These are phyloP conservation scores for Mortierella sp. DNA, from an alignment of 371 early-diverging fungal species.

Conservation along the genomic window DNA sequence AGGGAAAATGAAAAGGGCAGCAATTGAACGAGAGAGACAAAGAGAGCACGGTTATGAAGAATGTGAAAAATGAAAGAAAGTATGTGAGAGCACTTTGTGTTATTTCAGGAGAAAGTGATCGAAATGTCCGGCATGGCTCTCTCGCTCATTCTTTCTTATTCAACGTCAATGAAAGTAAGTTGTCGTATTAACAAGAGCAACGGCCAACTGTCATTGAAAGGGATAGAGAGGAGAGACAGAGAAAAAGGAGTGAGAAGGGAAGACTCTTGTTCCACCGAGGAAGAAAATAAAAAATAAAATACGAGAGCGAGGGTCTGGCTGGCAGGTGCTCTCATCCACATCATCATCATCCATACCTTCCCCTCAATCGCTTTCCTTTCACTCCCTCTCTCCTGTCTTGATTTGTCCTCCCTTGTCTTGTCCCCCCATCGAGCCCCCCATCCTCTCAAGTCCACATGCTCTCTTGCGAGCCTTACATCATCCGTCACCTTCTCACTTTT, in stretches of 20 bases:
- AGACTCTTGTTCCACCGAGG: background rate
- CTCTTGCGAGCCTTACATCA: slow-evolving; percentile 9
- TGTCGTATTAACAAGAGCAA: background rate
- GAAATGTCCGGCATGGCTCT: slow-evolving; percentile 10
- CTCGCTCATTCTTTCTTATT: background rate
- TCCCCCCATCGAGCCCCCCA: background rate
- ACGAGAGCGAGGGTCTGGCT: slow-evolving; percentile 10
- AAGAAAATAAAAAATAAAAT: background rate
- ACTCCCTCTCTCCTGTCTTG: background rate
- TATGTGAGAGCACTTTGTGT: background rate
- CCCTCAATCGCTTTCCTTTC: background rate
- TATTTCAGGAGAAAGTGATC: slow-evolving; percentile 3
- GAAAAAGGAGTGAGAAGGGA: slow-evolving; percentile 3
- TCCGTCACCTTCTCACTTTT: background rate
- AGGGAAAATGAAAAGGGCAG: background rate
- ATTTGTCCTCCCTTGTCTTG: background rate
- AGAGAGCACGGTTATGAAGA: background rate
- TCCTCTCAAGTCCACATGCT: background rate
- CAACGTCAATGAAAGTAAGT: background rate
- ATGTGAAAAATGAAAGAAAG: background rate
- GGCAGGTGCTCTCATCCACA: slow-evolving; percentile 1
- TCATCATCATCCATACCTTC: background rate
- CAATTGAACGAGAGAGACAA: background rate
- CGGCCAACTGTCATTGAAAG: background rate
- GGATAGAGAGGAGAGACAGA: background rate